These are phyloP conservation scores for Oryza meyeriana DNA, from an alignment of 176 grass and related monocot genomes.

Conservation along the genomic window DNA sequence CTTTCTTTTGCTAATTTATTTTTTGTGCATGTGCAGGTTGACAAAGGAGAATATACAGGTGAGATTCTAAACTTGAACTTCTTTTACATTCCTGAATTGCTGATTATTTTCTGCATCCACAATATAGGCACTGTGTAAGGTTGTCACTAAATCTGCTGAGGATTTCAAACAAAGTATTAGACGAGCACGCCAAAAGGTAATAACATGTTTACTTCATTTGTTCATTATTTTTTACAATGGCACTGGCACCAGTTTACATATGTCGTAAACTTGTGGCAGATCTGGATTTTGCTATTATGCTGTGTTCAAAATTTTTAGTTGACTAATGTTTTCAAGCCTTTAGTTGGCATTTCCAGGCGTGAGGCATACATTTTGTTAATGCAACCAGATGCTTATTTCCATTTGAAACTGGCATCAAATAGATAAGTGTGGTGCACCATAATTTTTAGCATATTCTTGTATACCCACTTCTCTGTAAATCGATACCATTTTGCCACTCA, in stretches of 20 bases:
- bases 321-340: conserved; percentile 17
- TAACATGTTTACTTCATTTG: background rate
- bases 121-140: conserved; percentile 78
- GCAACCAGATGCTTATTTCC: background rate
- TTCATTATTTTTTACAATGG: background rate
- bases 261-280: background rate
- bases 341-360: conserved; percentile 11
- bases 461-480: background rate
- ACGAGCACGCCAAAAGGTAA: conserved; percentile 97
- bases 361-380: background rate
- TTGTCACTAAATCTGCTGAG: conserved; percentile 91
- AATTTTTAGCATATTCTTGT: background rate
- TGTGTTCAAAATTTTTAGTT: background rate
- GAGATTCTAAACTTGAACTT: conserved; percentile 12
- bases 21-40: conserved; percentile 58
- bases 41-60: conserved; percentile 97
- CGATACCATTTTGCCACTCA: background rate
- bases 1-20: conserved; percentile 20
- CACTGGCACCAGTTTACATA: background rate
- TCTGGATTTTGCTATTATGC: background rate
- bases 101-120: conserved; percentile 1
- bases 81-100: conserved; percentile 11
- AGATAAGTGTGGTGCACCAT: background rate
- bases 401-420: background rate
- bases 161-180: conserved; percentile 96